These are phyloP conservation scores for Penicillium macrosclerotiorum DNA, from an alignment of 495 filamentous ascomycete genomes.

Conservation along the genomic window DNA sequence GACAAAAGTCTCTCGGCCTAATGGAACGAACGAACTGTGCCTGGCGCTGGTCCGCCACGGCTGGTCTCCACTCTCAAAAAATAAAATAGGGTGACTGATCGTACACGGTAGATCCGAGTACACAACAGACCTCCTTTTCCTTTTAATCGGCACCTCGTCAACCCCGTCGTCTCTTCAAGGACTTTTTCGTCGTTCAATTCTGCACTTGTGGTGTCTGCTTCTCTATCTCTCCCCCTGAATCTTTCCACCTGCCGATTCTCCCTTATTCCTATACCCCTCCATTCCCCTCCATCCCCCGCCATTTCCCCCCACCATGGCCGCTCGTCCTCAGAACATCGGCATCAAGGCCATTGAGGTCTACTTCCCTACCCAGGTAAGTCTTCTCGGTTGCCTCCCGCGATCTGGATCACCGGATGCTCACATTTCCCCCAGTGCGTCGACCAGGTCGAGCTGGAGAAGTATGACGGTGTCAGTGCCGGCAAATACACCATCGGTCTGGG, in stretches of 20 bases:
- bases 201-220: neutral
- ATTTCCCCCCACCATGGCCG: constrained; percentile 63
- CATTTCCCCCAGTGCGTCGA: constrained; percentile 75
- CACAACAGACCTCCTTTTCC: constrained; percentile 23
- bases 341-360: constrained; percentile 99
- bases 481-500: constrained; percentile 99
- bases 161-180: neutral
- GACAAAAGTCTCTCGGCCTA: constrained; percentile 10
- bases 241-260: constrained; percentile 3
- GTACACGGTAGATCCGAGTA: constrained; percentile 37
- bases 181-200: too few relatives aligned
- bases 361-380: constrained; percentile 88
- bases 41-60: neutral
- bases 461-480: constrained; percentile 89
- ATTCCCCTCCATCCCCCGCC: neutral
- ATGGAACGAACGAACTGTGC: too few relatives aligned
- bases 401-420: neutral
- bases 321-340: constrained; percentile 93
- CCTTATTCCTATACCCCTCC: neutral
- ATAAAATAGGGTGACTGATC: constrained; percentile 27
- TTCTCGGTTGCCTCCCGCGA: neutral
- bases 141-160: constrained; percentile 7
- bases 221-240: constrained; percentile 2
- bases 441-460: constrained; percentile 93
- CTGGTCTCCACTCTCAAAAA: constrained; percentile 9